Percentiles rank a stretch among this genome's conserved stretches.
Conservation (phyloP, 169 alveolate species). For the Cryptosporidium ryanae region DNA sequence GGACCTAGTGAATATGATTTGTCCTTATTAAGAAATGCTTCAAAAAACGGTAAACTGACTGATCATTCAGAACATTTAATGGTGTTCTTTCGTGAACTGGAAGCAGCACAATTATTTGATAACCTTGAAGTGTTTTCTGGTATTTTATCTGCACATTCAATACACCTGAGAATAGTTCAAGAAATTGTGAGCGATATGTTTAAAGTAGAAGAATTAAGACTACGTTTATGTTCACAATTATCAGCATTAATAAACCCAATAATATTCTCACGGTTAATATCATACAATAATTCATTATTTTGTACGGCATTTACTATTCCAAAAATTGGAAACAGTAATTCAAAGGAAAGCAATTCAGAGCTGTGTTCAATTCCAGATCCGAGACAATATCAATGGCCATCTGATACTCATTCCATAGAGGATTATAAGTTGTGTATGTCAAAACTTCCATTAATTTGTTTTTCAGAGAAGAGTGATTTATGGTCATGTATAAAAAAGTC, state of each 20-base stretch:
- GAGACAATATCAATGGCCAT: conserved; percentile 54
- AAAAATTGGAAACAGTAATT: not conserved
- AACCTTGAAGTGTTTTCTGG: conserved; percentile 62
- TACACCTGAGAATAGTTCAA: conserved; percentile 47
- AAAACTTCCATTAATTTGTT: conserved; percentile 54
- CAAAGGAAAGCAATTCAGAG: not conserved
- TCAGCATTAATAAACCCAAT: conserved; percentile 63
- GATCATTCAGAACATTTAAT: conserved; percentile 29
- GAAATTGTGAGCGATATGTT: conserved; percentile 53
- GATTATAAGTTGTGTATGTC: conserved; percentile 45
- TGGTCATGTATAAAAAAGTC: conserved; percentile 33
- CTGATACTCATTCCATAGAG: conserved; percentile 35
- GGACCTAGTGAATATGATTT: not conserved
- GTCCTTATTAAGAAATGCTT: not conserved
- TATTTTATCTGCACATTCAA: conserved; percentile 50
- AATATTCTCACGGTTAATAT: conserved; percentile 43
- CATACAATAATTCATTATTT: conserved; percentile 44
- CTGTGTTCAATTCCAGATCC: conserved; percentile 53
- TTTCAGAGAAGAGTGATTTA: conserved; percentile 46
- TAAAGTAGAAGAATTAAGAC: conserved; percentile 50
- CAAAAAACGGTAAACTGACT: not conserved
- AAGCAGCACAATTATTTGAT: conserved; percentile 67
- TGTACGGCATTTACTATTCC: conserved; percentile 69
- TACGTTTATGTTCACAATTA: conserved; percentile 68
- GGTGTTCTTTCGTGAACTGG: conserved; percentile 62